These are phyloP conservation scores for Neofusicoccum kwambonambiense DNA, from an alignment of 2,329 filamentous ascomycete species.

Conservation along the genomic window DNA sequence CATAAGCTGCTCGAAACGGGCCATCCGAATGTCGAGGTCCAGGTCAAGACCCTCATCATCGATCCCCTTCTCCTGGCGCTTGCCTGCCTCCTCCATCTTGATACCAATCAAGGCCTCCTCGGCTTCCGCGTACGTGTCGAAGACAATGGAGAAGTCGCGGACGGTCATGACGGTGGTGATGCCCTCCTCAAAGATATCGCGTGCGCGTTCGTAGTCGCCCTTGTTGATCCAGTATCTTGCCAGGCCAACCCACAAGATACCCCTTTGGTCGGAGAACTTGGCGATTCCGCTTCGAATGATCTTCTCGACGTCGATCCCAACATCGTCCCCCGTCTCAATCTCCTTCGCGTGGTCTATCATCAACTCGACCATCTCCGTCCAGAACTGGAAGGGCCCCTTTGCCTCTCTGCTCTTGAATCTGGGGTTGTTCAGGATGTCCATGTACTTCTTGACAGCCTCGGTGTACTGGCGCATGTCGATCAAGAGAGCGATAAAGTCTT, in stretches of 20 bases:
- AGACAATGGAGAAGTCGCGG: conserved; percentile 92
- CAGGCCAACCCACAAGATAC: conserved; percentile 90
- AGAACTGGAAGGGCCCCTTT: conserved; percentile 93
- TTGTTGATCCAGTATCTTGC: conserved; percentile 96
- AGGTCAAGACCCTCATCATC: conserved; percentile 83
- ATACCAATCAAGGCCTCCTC: conserved; percentile 93
- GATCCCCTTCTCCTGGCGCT: conserved; percentile 73
- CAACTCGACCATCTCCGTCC: conserved; percentile 96
- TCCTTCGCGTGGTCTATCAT: conserved; percentile 87
- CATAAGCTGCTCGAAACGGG: conserved; percentile 98
- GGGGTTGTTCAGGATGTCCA: conserved; percentile 85
- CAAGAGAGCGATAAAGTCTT: conserved; percentile 91
- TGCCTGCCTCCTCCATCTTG: conserved; percentile 83
- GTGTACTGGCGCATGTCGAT: conserved; percentile 80
- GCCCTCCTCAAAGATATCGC: conserved; percentile 93
- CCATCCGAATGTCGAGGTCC: conserved; percentile 93
- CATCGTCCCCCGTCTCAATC: conserved; percentile 75
- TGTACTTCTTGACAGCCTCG: conserved; percentile 87
- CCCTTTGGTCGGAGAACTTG: conserved; percentile 88
- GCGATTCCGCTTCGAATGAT: conserved; percentile 91
- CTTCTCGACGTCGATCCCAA: conserved; percentile 83
- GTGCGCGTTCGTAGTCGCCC: conserved; percentile 86
- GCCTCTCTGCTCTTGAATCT: conserved; percentile 89
- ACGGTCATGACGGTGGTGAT: conserved; percentile 99
- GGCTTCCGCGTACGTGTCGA: conserved; percentile 94